Conservation (phyloP, 106 monocot genomes). For the Agapanthus africanus region DNA sequence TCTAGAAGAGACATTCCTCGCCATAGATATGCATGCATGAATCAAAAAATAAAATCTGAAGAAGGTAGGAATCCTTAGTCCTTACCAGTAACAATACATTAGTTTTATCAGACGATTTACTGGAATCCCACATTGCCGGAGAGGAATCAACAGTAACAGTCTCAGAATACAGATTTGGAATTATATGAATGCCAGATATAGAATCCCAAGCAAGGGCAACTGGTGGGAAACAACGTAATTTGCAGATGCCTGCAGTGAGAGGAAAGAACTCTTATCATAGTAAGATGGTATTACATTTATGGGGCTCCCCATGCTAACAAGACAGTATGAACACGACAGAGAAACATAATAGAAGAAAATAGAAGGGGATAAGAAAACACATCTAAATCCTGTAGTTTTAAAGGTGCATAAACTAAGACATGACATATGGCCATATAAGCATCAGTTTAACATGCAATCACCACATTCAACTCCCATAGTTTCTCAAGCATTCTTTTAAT, state of each 20-base stretch:
- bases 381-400: not conserved
- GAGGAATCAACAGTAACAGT: constrained; percentile 78
- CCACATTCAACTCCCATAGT: not conserved
- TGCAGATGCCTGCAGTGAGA: constrained; percentile 61
- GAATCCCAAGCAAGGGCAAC: constrained; percentile 82
- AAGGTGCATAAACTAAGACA: not conserved
- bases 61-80: not conserved
- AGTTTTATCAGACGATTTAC: constrained; percentile 44
- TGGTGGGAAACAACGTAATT: constrained; percentile 89
- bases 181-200: constrained; percentile 55
- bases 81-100: constrained; percentile 67
- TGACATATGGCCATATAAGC: not conserved
- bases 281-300: not conserved
- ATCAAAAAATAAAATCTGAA: not conserved
- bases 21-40: not conserved
- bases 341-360: not conserved
- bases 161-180: constrained; percentile 78
- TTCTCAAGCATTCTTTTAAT: not conserved
- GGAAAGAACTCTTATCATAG: constrained; percentile 9
- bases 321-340: not conserved
- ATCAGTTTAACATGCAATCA: not conserved
- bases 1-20: not conserved
- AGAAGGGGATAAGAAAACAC: not conserved
- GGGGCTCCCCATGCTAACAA: not conserved
- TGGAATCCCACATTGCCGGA: constrained; percentile 66